A percentile compares a stretch with the other conserved stretches of the same genome.
These are phyloP conservation scores for Sapria himalayana DNA, from an alignment of 345 rosid genomes.

Conservation along the genomic window DNA sequence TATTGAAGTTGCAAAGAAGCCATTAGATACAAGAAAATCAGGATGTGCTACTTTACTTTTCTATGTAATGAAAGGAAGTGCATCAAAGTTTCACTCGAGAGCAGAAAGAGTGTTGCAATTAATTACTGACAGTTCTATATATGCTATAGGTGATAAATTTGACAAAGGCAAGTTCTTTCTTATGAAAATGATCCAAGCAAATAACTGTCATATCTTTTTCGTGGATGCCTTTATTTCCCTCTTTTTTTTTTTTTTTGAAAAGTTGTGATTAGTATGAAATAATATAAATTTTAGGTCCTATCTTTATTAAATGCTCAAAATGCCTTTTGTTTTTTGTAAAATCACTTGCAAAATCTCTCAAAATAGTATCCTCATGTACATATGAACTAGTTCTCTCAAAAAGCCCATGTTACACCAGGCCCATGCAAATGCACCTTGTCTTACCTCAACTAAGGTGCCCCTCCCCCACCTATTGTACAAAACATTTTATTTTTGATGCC, in stretches of 20 bases:
- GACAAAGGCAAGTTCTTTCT: slow-evolving; percentile 30
- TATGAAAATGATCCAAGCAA: not conserved
- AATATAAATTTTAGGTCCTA: too few relatives aligned
- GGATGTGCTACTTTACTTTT: slow-evolving; percentile 47
- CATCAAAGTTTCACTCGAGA: slow-evolving; percentile 43
- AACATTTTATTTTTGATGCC: too few relatives aligned
- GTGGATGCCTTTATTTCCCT: not conserved
- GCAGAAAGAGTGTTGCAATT: slow-evolving; percentile 29
- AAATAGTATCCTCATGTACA: too few relatives aligned
- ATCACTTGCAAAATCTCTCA: too few relatives aligned
- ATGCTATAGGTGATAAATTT: slow-evolving; percentile 28
- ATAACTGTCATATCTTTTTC: not conserved
- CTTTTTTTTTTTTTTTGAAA: too few relatives aligned
- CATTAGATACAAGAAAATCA: slow-evolving; percentile 19
- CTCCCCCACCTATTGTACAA: slow-evolving; percentile 1
- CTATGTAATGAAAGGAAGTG: slow-evolving; percentile 45
- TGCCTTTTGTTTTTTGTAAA: too few relatives aligned
- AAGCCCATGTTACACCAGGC: too few relatives aligned
- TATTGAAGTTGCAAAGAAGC: slow-evolving; percentile 41
- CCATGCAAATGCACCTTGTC: too few relatives aligned
- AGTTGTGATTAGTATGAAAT: too few relatives aligned
- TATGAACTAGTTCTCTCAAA: too few relatives aligned
- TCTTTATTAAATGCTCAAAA: too few relatives aligned
- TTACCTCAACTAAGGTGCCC: too few relatives aligned
- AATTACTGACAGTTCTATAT: slow-evolving; percentile 28